Conservation (phyloP, 1,284 basidiomycete species). For the Cutaneotrichosporon cutaneum region DNA sequence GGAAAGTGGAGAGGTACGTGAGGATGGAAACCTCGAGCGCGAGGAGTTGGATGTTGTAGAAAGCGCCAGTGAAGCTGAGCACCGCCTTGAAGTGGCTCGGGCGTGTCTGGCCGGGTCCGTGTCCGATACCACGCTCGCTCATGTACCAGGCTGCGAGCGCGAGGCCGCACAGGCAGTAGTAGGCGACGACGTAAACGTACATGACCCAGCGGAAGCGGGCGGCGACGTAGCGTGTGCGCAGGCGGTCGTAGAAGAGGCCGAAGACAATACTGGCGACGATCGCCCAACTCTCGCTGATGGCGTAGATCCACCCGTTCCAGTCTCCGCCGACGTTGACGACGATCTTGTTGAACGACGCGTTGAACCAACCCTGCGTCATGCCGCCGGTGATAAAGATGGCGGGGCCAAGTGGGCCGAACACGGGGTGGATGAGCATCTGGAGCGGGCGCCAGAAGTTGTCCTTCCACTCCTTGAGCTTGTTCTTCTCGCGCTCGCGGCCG, state of each 20-base stretch:
- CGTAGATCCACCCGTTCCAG: conserved; percentile 27
- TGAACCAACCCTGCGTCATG: conserved; percentile 27
- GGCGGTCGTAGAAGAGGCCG: conserved; percentile 24
- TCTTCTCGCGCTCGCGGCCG: not conserved
- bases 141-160: conserved; percentile 20
- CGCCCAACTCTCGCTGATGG: conserved; percentile 21
- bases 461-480: conserved; percentile 11
- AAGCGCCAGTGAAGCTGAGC: conserved; percentile 19
- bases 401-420: conserved; percentile 20
- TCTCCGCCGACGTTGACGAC: conserved; percentile 22
- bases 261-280: conserved; percentile 22
- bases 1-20: conserved; percentile 23
- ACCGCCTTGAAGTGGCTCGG: conserved; percentile 18
- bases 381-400: conserved; percentile 22
- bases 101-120: conserved; percentile 10
- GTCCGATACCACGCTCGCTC: conserved; percentile 14
- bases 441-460: conserved; percentile 20
- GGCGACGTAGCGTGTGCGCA: conserved; percentile 19
- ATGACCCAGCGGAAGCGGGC: conserved; percentile 23
- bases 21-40: conserved; percentile 21
- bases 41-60: conserved; percentile 28
- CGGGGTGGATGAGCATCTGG: conserved; percentile 22
- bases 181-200: conserved; percentile 21
- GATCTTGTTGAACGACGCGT: conserved; percentile 24
- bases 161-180: conserved; percentile 20